Conservation (phyloP, 1,139 yeast genomes). For the Yamadazyma epiphylla region DNA sequence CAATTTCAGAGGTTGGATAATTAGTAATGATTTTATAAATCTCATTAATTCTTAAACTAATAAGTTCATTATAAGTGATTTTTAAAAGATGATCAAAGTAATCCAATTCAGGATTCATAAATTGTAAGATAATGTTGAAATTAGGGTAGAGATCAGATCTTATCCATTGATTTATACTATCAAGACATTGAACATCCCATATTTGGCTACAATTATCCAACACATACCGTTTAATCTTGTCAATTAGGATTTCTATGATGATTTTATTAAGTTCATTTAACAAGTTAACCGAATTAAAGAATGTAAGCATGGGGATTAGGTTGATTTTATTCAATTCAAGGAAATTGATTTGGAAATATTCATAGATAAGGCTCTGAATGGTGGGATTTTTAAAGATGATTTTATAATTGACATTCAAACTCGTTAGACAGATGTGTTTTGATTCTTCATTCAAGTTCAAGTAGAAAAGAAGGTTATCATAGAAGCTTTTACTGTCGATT, state of each 20-base stretch:
- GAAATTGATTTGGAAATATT: slow-evolving; percentile 9
- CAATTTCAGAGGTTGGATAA: slow-evolving; percentile 57
- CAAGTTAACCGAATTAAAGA: slow-evolving; percentile 13
- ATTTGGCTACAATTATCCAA: slow-evolving; percentile 26
- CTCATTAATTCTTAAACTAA: slow-evolving; percentile 55
- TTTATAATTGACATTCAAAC: slow-evolving; percentile 10
- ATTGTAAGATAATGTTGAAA: slow-evolving; percentile 23
- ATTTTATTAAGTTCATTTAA: slow-evolving; percentile 32
- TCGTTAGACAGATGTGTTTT: slow-evolving; percentile 6
- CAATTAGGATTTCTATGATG: slow-evolving; percentile 39
- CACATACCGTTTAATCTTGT: slow-evolving; percentile 37
- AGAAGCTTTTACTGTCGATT: slow-evolving; percentile 11
- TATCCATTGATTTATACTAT: slow-evolving; percentile 34
- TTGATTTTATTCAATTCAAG: slow-evolving; percentile 4
- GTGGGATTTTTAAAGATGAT: slow-evolving; percentile 2
- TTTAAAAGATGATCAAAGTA: slow-evolving; percentile 27
- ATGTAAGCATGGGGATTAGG: slow-evolving; percentile 6
- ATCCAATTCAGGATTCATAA: slow-evolving; percentile 13
- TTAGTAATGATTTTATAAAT: slow-evolving; percentile 58
- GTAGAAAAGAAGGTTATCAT: slow-evolving; percentile 9
- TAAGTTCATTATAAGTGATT: slow-evolving; percentile 43
- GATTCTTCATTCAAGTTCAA: slow-evolving; percentile 5
- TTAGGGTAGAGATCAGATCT: slow-evolving; percentile 36
- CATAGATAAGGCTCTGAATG: slow-evolving; percentile 8
- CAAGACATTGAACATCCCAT: slow-evolving; percentile 43